Conservation (phyloP, 495 filamentous ascomycete genomes). For the Aspergillus olivimuriae region DNA sequence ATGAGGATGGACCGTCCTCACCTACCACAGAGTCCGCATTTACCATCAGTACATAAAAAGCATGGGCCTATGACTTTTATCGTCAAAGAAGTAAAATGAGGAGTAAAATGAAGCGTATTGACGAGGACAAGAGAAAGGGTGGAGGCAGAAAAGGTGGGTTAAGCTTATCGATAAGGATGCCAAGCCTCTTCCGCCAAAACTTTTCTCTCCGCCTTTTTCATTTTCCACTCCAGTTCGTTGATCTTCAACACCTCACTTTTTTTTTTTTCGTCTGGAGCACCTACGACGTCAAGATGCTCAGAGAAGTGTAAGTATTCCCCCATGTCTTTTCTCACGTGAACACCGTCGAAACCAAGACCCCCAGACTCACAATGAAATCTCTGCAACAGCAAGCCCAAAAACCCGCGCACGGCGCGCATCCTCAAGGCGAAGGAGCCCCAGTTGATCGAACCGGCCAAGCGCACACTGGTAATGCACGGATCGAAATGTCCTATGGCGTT, state of each 20-base stretch:
- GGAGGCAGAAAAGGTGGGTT: not conserved
- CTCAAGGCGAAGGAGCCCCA: slow-evolving; percentile 91
- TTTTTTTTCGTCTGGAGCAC: not conserved
- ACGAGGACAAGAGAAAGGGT: slow-evolving; percentile 6
- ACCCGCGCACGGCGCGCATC: slow-evolving; percentile 87
- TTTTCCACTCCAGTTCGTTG: slow-evolving; percentile 1
- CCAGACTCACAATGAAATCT: slow-evolving; percentile 12
- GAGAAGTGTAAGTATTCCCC: slow-evolving; percentile 29
- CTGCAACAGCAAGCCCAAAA: slow-evolving; percentile 70
- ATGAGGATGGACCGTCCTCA: too few relatives aligned
- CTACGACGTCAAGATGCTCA: slow-evolving; percentile 17
- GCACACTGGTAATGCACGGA: slow-evolving; percentile 76
- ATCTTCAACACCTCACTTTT: not conserved
- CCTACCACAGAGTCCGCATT: too few relatives aligned
- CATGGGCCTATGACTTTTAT: too few relatives aligned
- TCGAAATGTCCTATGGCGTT: slow-evolving; percentile 71
- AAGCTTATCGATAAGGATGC: slow-evolving; percentile 26
- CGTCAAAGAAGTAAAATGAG: too few relatives aligned
- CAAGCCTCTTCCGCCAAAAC: slow-evolving; percentile 23
- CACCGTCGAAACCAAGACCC: not conserved
- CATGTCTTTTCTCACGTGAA: too few relatives aligned
- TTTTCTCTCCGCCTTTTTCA: slow-evolving; percentile 12
- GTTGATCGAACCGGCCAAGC: slow-evolving; percentile 78
- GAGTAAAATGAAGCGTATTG: not conserved
- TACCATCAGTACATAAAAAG: too few relatives aligned